Evolutionary conservation across 2,329 filamentous ascomycete species (phyloP).

Genomic region (Pyrenophora graminea): DNA sequence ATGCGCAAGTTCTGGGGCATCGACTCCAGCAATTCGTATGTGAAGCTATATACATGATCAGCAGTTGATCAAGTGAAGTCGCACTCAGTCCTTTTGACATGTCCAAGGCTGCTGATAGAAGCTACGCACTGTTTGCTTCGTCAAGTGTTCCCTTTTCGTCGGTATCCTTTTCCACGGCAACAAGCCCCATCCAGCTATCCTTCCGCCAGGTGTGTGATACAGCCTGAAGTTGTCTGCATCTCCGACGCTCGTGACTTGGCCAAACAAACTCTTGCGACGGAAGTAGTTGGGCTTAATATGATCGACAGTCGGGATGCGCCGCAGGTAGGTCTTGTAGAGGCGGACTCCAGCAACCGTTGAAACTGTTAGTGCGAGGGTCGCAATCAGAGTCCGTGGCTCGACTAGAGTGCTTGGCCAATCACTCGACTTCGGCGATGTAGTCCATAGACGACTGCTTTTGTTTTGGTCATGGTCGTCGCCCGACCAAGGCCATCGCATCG

Average conservation of each 20-base stretch:
- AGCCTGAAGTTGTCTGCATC: conserved; percentile 96
- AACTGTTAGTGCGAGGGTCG: conserved; percentile 59
- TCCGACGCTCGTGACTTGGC: conserved; percentile 88
- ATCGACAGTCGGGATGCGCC: conserved; percentile 77
- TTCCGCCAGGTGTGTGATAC: conserved; percentile 92
- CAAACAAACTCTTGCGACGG: conserved; percentile 75
- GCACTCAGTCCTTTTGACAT: neutral
- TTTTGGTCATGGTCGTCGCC: conserved; percentile 38
- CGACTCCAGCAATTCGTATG: conserved; percentile 85
- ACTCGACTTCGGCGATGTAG: conserved; percentile 43
- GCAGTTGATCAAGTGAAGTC: conserved; percentile 5
- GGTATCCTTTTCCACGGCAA: conserved; percentile 73
- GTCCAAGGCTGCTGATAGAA: neutral
- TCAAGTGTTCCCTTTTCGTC: conserved; percentile 68
- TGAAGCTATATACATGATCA: conserved; percentile 65
- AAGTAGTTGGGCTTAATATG: conserved; percentile 78
- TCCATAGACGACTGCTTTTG: conserved; percentile 30
- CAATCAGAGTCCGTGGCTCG: conserved; percentile 59
- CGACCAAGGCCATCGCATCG: conserved; percentile 51
- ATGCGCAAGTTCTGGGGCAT: conserved; percentile 90
- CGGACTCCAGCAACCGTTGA: conserved; percentile 60
- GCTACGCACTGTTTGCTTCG: conserved; percentile 70
- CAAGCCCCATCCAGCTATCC: conserved; percentile 90
- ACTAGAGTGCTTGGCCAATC: conserved; percentile 60
- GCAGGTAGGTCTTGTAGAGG: conserved; percentile 73